phyloP scores from a whole-genome alignment of 2,329 filamentous ascomycete species.

The Drechmeria coniospora region DNA sequence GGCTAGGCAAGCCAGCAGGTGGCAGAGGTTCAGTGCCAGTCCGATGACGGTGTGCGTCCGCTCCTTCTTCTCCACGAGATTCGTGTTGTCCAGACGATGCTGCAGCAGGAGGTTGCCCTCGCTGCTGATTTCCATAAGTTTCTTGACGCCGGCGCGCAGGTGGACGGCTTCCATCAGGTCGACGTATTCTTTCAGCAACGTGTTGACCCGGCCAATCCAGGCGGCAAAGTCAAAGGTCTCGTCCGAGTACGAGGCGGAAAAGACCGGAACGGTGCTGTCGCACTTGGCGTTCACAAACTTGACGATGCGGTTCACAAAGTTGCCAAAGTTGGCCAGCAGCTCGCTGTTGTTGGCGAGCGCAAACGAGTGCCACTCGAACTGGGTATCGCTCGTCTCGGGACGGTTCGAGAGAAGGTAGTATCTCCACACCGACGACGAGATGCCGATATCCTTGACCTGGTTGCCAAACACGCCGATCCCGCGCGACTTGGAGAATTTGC shows the following conservation, averaged over 20 bases:
- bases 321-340: constrained; percentile 61
- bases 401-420: constrained; percentile 79
- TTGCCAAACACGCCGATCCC: constrained; percentile 85
- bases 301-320: constrained; percentile 58
- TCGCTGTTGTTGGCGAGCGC: constrained; percentile 79
- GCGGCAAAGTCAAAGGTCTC: constrained; percentile 29
- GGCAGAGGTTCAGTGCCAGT: constrained; percentile 68
- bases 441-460: constrained; percentile 72
- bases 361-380: constrained; percentile 81
- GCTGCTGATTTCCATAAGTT: constrained; percentile 51
- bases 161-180: constrained; percentile 55
- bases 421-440: constrained; percentile 78
- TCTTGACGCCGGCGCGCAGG: constrained; percentile 49
- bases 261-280: constrained; percentile 52
- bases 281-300: constrained; percentile 69
- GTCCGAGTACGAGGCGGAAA: constrained; percentile 35
- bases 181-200: constrained; percentile 50
- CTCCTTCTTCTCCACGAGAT: constrained; percentile 37
- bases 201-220: constrained; percentile 27
- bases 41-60: constrained; percentile 48
- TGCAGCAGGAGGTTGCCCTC: constrained; percentile 35
- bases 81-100: constrained; percentile 38
- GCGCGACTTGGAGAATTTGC: constrained; percentile 86
- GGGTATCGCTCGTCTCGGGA: constrained; percentile 72
- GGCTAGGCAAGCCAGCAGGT: constrained; percentile 65